Percentiles rank a stretch among this genome's conserved stretches.
These are phyloP conservation scores for Aspergillus neotritici DNA, from an alignment of 2,329 filamentous ascomycete species.

Conservation along the genomic window DNA sequence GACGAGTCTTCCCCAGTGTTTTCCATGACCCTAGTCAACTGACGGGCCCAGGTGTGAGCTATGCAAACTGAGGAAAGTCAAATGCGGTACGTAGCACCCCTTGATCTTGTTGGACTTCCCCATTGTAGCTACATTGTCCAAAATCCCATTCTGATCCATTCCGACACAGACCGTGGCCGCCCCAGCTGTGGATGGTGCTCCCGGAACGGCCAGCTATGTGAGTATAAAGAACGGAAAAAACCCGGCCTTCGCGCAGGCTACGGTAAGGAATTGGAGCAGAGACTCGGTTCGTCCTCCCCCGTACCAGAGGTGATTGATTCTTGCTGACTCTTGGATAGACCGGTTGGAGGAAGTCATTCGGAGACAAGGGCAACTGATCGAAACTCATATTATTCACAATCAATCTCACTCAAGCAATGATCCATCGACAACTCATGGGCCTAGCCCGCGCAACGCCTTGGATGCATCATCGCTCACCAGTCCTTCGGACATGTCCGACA, in stretches of 20 bases:
- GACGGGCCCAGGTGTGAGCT: conserved; percentile 36
- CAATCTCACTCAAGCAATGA: conserved; percentile 27
- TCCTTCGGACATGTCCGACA: conserved; percentile 30
- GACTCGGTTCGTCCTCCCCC: conserved; percentile 43
- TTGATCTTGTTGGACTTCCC: neutral
- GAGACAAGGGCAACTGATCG: conserved; percentile 61
- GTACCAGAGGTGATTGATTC: neutral
- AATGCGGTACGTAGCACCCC: conserved; percentile 35
- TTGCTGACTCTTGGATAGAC: conserved; percentile 37
- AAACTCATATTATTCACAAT: conserved; percentile 47
- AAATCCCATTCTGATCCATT: conserved; percentile 7
- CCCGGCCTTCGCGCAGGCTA: conserved; percentile 62
- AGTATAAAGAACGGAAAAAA: conserved; percentile 67
- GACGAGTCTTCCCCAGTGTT: neutral
- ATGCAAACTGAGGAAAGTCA: conserved; percentile 43
- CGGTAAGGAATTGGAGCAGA: conserved; percentile 66
- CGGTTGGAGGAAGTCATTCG: conserved; percentile 62
- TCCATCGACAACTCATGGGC: conserved; percentile 49
- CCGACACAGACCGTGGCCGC: conserved; percentile 44
- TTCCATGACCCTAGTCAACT: conserved; percentile 10
- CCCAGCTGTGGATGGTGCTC: conserved; percentile 66
- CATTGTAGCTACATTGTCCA: neutral
- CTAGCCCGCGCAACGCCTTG: conserved; percentile 53
- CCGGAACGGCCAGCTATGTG: conserved; percentile 60
- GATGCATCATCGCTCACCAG: conserved; percentile 46